Evolutionary conservation across 805 yeast genomes (phyloP), one percentile per base, ranked within the genome.

Genomic region (Myxozyma vanderwaltii): DNA sequence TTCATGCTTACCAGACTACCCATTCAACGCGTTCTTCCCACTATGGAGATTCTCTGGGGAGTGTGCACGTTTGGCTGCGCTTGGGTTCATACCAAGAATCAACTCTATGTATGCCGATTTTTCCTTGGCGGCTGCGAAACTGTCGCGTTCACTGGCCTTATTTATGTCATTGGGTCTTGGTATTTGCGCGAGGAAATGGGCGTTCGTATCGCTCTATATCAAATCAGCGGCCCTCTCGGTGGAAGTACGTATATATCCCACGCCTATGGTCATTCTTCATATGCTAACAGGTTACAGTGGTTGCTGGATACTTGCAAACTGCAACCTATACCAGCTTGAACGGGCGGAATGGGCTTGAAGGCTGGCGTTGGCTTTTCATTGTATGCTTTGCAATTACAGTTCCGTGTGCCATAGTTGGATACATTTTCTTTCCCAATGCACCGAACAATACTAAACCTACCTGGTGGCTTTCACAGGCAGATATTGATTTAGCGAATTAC

Each of bases 51-150:
- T 38, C 76, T 82, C 36, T 88, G 90, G 91, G 81, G 89, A 0
- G 72, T 86, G 54, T 78, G 86, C 59, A 86, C 91, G 1, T 76
- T 86, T 48, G 79, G 78, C 66, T 78, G 77, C 65, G 83, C 78
- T 46, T 76, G 79, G 38, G 77, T 75, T 8, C 69, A 64, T 23
- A 69, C 65, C 31, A 65, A 68, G 15, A 61, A 68, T 31, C 77
- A 75, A 51, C 73, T 88, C 26, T 81, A 83, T 68, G 89, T 81
- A 1, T 72, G 85, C 43, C 74, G 94, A 54, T 87, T 87, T 67
- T 77, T 87, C 46, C 78, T 86, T 56, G 91, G 88, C 41, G 81
- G 82, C 0, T 83, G 84, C 70, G 94, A 89, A 70, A 82, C 89
- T 2, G 83, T 85, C 17, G 81, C 77, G 64, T 78, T 81, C 74